phyloP scores from a whole-genome alignment of 192 early-diverging fungal genomes.

The Coemansia sp. region DNA sequence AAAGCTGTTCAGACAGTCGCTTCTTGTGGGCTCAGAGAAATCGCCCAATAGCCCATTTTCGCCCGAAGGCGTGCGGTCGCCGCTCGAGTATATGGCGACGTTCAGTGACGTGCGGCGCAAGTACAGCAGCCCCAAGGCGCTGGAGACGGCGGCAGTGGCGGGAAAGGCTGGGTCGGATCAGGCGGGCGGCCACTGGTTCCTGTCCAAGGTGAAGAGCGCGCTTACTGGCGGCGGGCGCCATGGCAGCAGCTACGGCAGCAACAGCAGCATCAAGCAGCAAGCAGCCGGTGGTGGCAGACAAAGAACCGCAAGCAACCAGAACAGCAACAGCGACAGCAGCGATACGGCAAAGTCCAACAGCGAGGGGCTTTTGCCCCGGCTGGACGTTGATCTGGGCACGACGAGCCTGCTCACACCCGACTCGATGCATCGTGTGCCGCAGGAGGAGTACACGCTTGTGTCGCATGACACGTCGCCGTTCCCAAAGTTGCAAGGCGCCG shows the following conservation, averaged over 20 bases:
- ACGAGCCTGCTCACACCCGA: slow-evolving; percentile 44
- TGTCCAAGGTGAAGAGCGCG: slow-evolving; percentile 44
- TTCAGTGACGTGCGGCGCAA: slow-evolving; percentile 40
- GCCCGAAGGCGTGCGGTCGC: slow-evolving; percentile 20
- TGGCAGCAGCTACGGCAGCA: neutral
- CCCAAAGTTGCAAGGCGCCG: neutral
- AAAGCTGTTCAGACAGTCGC: slow-evolving; percentile 37
- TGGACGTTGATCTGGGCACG: slow-evolving; percentile 46
- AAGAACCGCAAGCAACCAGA: neutral
- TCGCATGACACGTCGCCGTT: slow-evolving; percentile 7
- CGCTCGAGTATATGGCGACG: slow-evolving; percentile 36
- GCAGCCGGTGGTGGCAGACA: slow-evolving; percentile 1
- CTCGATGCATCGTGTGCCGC: slow-evolving; percentile 25
- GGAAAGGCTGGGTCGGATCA: slow-evolving; percentile 10
- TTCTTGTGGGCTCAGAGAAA: slow-evolving; percentile 1
- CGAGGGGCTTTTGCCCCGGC: slow-evolving; percentile 22
- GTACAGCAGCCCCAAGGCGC: slow-evolving; percentile 23
- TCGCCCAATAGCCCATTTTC: slow-evolving; percentile 1
- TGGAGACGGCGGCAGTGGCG: slow-evolving; percentile 9
- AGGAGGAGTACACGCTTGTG: slow-evolving; percentile 19
- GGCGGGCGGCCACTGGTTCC: slow-evolving; percentile 36
- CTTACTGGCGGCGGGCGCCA: slow-evolving; percentile 17
- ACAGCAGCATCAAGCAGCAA: neutral
- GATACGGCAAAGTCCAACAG: neutral
- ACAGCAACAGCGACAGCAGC: slow-evolving; percentile 12